These are phyloP conservation scores for Eustoma russellianum DNA, from an alignment of 257 asterid species.

Conservation along the genomic window DNA sequence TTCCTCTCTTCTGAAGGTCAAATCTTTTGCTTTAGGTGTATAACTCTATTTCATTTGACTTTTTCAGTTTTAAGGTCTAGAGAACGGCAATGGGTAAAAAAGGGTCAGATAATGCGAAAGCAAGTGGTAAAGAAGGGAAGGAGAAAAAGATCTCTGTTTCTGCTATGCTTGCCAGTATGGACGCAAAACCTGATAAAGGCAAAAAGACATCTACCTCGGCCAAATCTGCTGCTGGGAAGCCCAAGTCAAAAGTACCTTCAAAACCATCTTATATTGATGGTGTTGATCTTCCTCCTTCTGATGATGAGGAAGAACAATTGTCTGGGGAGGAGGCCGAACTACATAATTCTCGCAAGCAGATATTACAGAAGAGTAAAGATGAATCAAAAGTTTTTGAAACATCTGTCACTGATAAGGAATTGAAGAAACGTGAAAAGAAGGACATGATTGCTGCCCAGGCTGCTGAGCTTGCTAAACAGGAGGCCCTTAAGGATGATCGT, in stretches of 20 bases:
- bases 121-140: constrained; percentile 3
- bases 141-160: constrained; percentile 7
- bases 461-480: not conserved
- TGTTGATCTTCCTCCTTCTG: constrained; percentile 11
- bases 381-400: not conserved
- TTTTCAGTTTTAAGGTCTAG: not conserved
- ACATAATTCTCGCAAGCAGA: not conserved
- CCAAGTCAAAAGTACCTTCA: constrained; percentile 2
- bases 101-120: not conserved
- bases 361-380: not conserved
- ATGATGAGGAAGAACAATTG: constrained; percentile 1
- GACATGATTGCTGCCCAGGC: constrained; percentile 1
- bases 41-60: too few species aligned
- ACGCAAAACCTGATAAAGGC: constrained; percentile 3
- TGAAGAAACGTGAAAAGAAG: not conserved
- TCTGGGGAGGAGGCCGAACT: not conserved
- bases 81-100: constrained; percentile 11
- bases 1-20: not conserved
- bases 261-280: constrained; percentile 3
- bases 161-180: constrained; percentile 12
- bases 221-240: not conserved
- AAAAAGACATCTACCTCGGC: not conserved
- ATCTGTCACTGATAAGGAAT: not conserved
- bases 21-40: not conserved
- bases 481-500: constrained; percentile 3